A percentile compares a stretch with the other conserved stretches of the same genome.
These are phyloP conservation scores for Lophiotrema nucula DNA, from an alignment of 495 filamentous ascomycete genomes.

Conservation along the genomic window DNA sequence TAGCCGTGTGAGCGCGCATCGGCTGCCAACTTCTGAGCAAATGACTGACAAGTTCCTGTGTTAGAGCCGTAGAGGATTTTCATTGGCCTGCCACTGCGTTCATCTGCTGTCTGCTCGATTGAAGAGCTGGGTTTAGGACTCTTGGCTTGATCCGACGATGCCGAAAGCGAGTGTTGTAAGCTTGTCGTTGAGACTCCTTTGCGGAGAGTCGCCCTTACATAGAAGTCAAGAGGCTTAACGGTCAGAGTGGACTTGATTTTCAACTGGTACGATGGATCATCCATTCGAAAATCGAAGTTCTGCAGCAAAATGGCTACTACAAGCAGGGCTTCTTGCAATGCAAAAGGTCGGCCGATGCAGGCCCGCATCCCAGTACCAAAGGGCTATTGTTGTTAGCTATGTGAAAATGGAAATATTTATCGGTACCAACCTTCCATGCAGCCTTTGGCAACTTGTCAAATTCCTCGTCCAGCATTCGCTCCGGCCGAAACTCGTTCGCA, in stretches of 20 bases:
- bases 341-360: conserved; percentile 69
- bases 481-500: conserved; percentile 61
- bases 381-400: conserved; percentile 38
- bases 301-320: conserved; percentile 57
- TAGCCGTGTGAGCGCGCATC: conserved; percentile 58
- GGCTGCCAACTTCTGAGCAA: conserved; percentile 60
- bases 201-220: conserved; percentile 61
- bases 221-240: conserved; percentile 68
- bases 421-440: conserved; percentile 50
- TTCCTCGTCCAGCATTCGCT: conserved; percentile 63
- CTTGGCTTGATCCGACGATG: not conserved
- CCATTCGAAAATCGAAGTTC: conserved; percentile 60
- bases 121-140: not conserved
- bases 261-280: conserved; percentile 55
- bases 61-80: conserved; percentile 70
- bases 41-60: conserved; percentile 67
- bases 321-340: conserved; percentile 61
- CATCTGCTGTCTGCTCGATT: not conserved
- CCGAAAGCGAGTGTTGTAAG: conserved; percentile 50
- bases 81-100: conserved; percentile 47
- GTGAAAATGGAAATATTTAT: not conserved
- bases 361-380: conserved; percentile 69
- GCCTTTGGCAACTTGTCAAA: conserved; percentile 58
- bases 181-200: conserved; percentile 55
- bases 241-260: conserved; percentile 52